A percentile compares a stretch with the other conserved stretches of the same genome.
These are phyloP conservation scores for Parathielavia appendiculata DNA, from an alignment of 495 filamentous ascomycete species.

Conservation along the genomic window DNA sequence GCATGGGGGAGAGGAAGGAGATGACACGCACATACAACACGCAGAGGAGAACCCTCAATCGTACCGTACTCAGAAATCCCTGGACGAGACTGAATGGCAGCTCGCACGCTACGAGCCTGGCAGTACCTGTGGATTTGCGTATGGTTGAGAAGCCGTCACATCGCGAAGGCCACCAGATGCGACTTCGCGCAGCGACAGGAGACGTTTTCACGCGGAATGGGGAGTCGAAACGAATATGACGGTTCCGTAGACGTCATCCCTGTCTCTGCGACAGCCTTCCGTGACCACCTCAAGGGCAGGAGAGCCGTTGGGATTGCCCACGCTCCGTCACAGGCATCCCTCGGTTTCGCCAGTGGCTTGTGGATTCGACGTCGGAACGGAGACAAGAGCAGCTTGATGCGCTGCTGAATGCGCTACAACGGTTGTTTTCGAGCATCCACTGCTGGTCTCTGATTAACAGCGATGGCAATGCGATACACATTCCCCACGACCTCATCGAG, in stretches of 20 bases:
- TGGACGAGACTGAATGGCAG: neutral
- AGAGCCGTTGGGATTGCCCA: constrained; percentile 16
- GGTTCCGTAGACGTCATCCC: constrained; percentile 12
- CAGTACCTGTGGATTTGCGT: constrained; percentile 7
- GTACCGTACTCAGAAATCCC: too few species aligned
- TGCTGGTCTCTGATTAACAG: constrained; percentile 17
- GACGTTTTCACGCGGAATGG: neutral
- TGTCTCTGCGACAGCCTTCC: constrained; percentile 17
- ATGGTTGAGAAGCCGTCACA: constrained; percentile 4
- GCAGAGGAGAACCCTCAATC: too few species aligned
- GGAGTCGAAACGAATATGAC: neutral
- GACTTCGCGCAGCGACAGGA: constrained; percentile 9
- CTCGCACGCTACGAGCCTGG: neutral
- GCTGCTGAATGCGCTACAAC: constrained; percentile 17
- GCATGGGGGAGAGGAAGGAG: too few species aligned
- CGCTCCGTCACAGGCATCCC: constrained; percentile 20
- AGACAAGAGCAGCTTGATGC: constrained; percentile 18
- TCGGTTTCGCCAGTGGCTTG: constrained; percentile 20
- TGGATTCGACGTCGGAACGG: constrained; percentile 7
- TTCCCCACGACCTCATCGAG: neutral
- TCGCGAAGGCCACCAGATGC: constrained; percentile 6
- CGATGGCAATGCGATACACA: neutral
- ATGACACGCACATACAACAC: too few species aligned
- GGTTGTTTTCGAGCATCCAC: constrained; percentile 11
- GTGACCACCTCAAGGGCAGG: constrained; percentile 8